Percentiles rank a stretch among this genome's conserved stretches.
Conservation (phyloP, 192 early-diverging fungal species). For the Backusella liffmaniae region DNA sequence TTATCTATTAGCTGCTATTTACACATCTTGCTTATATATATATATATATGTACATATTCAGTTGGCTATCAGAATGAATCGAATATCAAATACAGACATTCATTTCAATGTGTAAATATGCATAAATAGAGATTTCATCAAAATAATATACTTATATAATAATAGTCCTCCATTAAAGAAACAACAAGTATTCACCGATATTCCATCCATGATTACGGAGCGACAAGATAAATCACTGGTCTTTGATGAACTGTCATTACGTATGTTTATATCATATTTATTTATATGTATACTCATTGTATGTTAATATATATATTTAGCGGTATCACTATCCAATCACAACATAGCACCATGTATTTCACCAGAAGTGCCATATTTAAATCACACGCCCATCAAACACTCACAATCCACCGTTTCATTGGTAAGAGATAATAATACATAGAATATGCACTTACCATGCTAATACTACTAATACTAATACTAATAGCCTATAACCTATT, state of each 20-base stretch:
- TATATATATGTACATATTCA: background rate
- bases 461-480: background rate
- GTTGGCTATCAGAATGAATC: constrained; percentile 36
- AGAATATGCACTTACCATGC: background rate
- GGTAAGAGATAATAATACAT: background rate
- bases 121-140: no score
- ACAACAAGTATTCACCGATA: constrained; percentile 36
- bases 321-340: background rate
- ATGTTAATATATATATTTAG: no score
- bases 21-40: background rate
- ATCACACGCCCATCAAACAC: background rate
- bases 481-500: background rate
- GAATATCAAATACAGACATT: constrained; percentile 25
- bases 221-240: constrained; percentile 13
- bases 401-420: constrained; percentile 23
- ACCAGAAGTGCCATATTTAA: background rate
- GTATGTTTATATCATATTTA: background rate
- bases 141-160: no score
- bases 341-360: background rate
- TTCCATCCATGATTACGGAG: constrained; percentile 37
- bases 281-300: no score
- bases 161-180: constrained; percentile 37
- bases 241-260: background rate
- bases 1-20: background rate
- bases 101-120: constrained; percentile 33